Evolutionary conservation across 331 rosid genomes (phyloP).

Genomic region (Quercus lobata): DNA sequence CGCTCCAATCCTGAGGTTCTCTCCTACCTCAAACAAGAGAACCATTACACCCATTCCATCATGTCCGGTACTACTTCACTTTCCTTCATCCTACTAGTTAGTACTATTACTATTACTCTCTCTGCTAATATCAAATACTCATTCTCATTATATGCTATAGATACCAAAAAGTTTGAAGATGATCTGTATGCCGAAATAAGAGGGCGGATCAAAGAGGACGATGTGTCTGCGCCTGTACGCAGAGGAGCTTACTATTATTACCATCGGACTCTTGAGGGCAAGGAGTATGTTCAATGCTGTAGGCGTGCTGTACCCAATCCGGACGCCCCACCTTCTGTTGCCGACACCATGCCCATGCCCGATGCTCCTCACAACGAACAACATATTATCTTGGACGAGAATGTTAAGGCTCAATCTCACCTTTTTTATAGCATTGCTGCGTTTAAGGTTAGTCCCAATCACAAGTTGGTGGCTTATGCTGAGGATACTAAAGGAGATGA

Average conservation of each 20-base stretch:
- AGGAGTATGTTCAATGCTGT: slow-evolving; percentile 81
- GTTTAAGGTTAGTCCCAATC: slow-evolving; percentile 77
- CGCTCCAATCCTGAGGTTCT: slow-evolving; percentile 62
- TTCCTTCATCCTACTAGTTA: background rate
- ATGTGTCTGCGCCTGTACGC: slow-evolving; percentile 62
- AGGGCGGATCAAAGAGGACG: slow-evolving; percentile 87
- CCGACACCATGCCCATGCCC: slow-evolving; percentile 61
- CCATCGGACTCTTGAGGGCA: slow-evolving; percentile 54
- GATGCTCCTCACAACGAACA: slow-evolving; percentile 72
- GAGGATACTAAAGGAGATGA: slow-evolving; percentile 93
- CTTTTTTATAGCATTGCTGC: slow-evolving; percentile 51
- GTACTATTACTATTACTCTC: no score
- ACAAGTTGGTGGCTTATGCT: slow-evolving; percentile 77
- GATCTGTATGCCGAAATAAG: slow-evolving; percentile 67
- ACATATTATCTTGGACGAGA: slow-evolving; percentile 85
- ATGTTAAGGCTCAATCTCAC: slow-evolving; percentile 59
- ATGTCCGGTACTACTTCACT: slow-evolving; percentile 50
- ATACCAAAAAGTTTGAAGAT: slow-evolving; percentile 58
- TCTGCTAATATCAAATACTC: no score
- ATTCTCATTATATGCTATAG: slow-evolving; percentile 12
- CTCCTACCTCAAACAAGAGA: slow-evolving; percentile 64
- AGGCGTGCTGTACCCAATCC: slow-evolving; percentile 50
- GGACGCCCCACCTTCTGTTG: slow-evolving; percentile 47
- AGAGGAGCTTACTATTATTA: slow-evolving; percentile 74
- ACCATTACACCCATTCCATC: slow-evolving; percentile 51